Evolutionary conservation across 495 filamentous ascomycete species (phyloP).

Genomic region (Talaromyces thailandensis): DNA sequence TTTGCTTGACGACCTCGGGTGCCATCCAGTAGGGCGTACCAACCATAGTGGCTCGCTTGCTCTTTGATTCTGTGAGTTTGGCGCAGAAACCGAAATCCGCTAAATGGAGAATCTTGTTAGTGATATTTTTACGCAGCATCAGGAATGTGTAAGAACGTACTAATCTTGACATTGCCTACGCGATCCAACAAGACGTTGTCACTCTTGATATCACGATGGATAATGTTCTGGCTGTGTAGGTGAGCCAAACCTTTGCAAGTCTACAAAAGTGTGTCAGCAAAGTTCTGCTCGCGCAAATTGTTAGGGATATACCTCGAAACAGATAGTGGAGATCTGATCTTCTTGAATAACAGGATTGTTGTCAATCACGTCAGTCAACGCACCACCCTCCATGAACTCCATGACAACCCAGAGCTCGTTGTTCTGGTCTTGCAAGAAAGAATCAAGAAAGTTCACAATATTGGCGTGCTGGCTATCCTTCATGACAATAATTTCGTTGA

Average conservation of each 20-base stretch:
- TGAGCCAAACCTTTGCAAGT: constrained; percentile 94
- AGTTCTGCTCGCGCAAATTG: not conserved
- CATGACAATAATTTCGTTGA: constrained; percentile 99
- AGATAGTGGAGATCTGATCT: constrained; percentile 96
- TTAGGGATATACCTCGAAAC: constrained; percentile 61
- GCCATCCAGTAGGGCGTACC: constrained; percentile 99
- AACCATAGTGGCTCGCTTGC: constrained; percentile 97
- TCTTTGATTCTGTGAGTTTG: constrained; percentile 94
- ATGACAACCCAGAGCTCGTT: constrained; percentile 97
- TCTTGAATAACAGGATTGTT: constrained; percentile 87
- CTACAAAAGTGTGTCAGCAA: constrained; percentile 43
- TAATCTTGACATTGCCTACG: constrained; percentile 95
- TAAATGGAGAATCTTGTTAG: constrained; percentile 33
- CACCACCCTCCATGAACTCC: constrained; percentile 99
- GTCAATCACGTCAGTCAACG: constrained; percentile 96
- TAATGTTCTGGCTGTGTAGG: constrained; percentile 90
- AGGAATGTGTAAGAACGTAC: constrained; percentile 46
- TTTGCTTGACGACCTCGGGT: constrained; percentile 97
- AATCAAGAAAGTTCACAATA: constrained; percentile 98
- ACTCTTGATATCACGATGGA: constrained; percentile 98
- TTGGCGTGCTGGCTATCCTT: constrained; percentile 96
- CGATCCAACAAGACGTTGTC: constrained; percentile 95
- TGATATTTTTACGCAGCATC: not conserved
- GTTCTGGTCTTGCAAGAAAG: constrained; percentile 87
- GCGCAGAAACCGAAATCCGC: constrained; percentile 99